Conservation (phyloP, 2,329 filamentous ascomycete species). For the Colletotrichum shisoi region DNA sequence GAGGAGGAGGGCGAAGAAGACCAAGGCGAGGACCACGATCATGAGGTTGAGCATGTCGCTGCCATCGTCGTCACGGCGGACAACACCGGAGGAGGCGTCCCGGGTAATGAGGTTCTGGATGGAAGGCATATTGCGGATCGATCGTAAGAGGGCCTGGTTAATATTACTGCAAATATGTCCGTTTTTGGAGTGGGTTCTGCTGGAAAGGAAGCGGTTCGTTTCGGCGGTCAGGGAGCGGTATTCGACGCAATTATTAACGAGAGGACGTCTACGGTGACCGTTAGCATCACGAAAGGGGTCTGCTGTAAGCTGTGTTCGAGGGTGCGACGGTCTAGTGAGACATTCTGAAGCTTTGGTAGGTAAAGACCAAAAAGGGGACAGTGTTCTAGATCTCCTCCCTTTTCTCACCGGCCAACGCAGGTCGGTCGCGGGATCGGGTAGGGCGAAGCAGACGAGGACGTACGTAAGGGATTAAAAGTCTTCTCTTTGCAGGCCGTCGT, state of each 20-base stretch:
- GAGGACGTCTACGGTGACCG: slow-evolving; percentile 20
- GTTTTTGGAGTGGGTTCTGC: neutral
- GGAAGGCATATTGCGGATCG: slow-evolving; percentile 48
- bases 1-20: slow-evolving; percentile 75
- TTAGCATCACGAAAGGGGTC: slow-evolving; percentile 30
- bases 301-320: slow-evolving; percentile 11
- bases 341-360: slow-evolving; percentile 33
- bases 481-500: slow-evolving; percentile 33
- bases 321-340: slow-evolving; percentile 19
- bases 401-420: slow-evolving; percentile 19
- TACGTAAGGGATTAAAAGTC: slow-evolving; percentile 38
- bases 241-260: slow-evolving; percentile 33
- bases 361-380: slow-evolving; percentile 16
- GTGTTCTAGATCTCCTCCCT: slow-evolving; percentile 30
- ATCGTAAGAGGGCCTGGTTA: slow-evolving; percentile 15
- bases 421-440: neutral
- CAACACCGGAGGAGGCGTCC: slow-evolving; percentile 54
- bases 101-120: slow-evolving; percentile 52
- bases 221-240: slow-evolving; percentile 16
- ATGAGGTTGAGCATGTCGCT: slow-evolving; percentile 77
- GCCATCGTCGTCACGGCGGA: slow-evolving; percentile 50
- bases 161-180: slow-evolving; percentile 23
- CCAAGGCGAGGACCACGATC: slow-evolving; percentile 78
- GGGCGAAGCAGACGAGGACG: slow-evolving; percentile 15
- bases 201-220: slow-evolving; percentile 17